Conservation (phyloP, 1,284 basidiomycete species). For the Austroboletus niveus region DNA sequence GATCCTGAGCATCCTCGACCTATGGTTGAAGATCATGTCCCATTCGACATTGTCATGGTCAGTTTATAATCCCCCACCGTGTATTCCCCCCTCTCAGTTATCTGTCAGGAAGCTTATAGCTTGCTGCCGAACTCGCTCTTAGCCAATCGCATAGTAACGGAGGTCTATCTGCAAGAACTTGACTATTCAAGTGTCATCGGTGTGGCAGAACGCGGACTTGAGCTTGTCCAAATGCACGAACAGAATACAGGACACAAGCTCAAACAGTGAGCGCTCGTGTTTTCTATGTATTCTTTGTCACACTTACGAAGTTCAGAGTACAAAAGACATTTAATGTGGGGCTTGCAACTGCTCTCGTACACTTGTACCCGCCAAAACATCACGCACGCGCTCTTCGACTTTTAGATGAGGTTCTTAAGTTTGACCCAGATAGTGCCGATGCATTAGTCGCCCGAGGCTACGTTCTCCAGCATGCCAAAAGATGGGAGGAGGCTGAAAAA, state of each 20-base stretch:
- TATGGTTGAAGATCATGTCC: slow-evolving; percentile 40
- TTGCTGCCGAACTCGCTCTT: slow-evolving; percentile 63
- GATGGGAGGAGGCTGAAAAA: slow-evolving; percentile 70
- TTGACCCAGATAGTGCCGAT: slow-evolving; percentile 61
- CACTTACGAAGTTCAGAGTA: slow-evolving; percentile 40
- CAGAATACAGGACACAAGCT: slow-evolving; percentile 58
- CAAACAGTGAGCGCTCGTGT: slow-evolving; percentile 40
- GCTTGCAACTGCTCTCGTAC: slow-evolving; percentile 75
- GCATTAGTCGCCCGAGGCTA: slow-evolving; percentile 78
- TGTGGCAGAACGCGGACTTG: slow-evolving; percentile 68
- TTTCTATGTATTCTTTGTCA: background rate
- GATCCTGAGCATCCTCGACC: slow-evolving; percentile 32
- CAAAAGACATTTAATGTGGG: slow-evolving; percentile 61
- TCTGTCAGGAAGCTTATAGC: slow-evolving; percentile 56
- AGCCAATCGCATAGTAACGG: slow-evolving; percentile 67
- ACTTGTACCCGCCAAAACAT: slow-evolving; percentile 88
- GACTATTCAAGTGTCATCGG: slow-evolving; percentile 80
- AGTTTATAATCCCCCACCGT: slow-evolving; percentile 12
- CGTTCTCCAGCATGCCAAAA: slow-evolving; percentile 61
- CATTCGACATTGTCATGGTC: slow-evolving; percentile 56
- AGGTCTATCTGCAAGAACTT: slow-evolving; percentile 69
- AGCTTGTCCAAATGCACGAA: slow-evolving; percentile 57
- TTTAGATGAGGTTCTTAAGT: slow-evolving; percentile 67
- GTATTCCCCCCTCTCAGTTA: background rate
- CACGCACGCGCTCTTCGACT: slow-evolving; percentile 77